Evolutionary conservation across 768 basidiomycete species (phyloP).

Genomic region (Cyathus striatus): DNA sequence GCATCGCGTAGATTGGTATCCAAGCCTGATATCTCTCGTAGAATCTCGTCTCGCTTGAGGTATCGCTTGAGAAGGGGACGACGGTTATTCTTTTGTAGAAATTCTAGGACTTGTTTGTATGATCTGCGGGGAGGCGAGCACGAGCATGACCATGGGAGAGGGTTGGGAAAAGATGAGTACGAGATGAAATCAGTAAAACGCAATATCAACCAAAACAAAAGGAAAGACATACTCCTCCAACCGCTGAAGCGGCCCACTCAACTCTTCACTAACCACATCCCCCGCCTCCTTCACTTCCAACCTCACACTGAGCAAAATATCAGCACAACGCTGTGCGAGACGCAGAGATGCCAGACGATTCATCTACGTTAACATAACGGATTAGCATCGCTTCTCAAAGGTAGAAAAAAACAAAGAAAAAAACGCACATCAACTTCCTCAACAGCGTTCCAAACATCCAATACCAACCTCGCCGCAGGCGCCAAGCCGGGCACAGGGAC

Average conservation of each 20-base stretch:
- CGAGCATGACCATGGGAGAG: no score
- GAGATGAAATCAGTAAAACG: background rate
- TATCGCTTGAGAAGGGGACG: constrained; percentile 78
- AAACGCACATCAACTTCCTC: no score
- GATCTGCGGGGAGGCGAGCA: constrained; percentile 18
- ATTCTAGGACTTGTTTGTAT: constrained; percentile 36
- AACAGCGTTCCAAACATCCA: no score
- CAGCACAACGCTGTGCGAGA: constrained; percentile 69
- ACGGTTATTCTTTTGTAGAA: constrained; percentile 55
- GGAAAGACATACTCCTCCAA: constrained; percentile 39
- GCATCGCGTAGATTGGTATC: constrained; percentile 54
- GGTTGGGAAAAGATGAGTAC: background rate
- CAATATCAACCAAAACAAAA: background rate
- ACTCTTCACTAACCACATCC: constrained; percentile 38
- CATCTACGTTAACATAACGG: no score
- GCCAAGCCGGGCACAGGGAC: no score
- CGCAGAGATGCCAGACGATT: constrained; percentile 67
- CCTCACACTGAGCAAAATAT: constrained; percentile 57
- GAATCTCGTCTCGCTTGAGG: constrained; percentile 67
- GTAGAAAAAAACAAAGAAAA: no score
- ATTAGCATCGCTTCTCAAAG: no score
- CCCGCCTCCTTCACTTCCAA: constrained; percentile 62
- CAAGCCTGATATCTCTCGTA: constrained; percentile 44
- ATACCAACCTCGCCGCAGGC: no score
- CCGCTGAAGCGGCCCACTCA: constrained; percentile 43